A percentile compares a stretch with the other conserved stretches of the same genome.
Evolutionary conservation across 1,284 basidiomycete genomes (phyloP).

Genomic region (Cutaneotrichosporon sp.): DNA sequence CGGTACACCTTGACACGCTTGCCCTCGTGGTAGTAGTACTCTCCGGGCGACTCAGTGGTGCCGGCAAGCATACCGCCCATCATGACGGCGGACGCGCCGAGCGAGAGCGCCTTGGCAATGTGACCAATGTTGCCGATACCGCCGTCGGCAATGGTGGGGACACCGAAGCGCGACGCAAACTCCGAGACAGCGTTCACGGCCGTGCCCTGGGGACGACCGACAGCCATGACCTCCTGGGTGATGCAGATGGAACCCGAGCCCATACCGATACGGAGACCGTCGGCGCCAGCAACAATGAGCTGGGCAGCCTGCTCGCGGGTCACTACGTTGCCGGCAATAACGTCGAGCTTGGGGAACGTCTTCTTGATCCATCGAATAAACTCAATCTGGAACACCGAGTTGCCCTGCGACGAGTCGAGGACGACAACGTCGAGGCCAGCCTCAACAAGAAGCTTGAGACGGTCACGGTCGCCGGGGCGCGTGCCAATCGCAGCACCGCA

Average conservation of each 20-base stretch:
- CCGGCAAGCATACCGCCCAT: constrained; percentile 97
- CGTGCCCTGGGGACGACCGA: constrained; percentile 94
- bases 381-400: constrained; percentile 90
- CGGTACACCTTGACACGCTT: constrained; percentile 98
- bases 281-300: constrained; percentile 91
- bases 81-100: constrained; percentile 96
- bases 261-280: constrained; percentile 94
- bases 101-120: constrained; percentile 91
- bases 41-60: constrained; percentile 94
- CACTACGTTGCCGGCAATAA: constrained; percentile 96
- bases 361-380: constrained; percentile 94
- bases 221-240: constrained; percentile 99
- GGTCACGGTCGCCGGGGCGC: constrained; percentile 80
- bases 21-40: constrained; percentile 98
- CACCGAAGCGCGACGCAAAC: constrained; percentile 83
- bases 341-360: constrained; percentile 78
- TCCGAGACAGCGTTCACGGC: constrained; percentile 94
- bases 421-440: constrained; percentile 95
- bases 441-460: constrained; percentile 81
- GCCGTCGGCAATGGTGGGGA: constrained; percentile 97
- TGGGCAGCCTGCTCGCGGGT: constrained; percentile 95
- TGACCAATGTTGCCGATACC: constrained; percentile 96
- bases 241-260: constrained; percentile 98
- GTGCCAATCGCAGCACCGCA: constrained; percentile 98
- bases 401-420: constrained; percentile 95